A percentile compares a stretch with the other conserved stretches of the same genome.
Conservation (phyloP, 2,329 filamentous ascomycete species). For the Pyricularia sp. region DNA sequence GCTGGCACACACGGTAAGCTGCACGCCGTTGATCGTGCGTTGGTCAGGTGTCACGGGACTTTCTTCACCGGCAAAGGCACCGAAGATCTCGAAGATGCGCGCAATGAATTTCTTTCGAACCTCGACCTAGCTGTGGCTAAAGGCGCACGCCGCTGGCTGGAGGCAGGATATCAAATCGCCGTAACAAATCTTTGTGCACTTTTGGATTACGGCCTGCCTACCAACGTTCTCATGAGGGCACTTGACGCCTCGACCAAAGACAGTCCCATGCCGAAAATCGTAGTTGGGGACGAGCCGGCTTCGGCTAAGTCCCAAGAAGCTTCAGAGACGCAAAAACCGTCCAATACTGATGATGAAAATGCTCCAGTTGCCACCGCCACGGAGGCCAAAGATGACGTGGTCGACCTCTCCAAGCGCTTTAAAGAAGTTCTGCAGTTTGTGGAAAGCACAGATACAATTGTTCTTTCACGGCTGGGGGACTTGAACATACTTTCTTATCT, state of each 20-base stretch:
- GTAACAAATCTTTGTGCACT: conserved; percentile 41
- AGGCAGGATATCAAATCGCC: conserved; percentile 40
- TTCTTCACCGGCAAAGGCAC: conserved; percentile 41
- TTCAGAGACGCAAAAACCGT: neutral
- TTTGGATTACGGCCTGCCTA: conserved; percentile 37
- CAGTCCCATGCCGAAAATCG: neutral
- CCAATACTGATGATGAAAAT: conserved; percentile 6
- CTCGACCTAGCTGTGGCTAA: conserved; percentile 45
- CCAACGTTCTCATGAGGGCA: conserved; percentile 31
- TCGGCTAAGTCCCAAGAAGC: neutral
- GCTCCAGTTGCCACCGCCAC: conserved; percentile 4
- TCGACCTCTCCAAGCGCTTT: neutral
- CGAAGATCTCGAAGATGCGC: conserved; percentile 31
- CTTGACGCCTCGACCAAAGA: conserved; percentile 13
- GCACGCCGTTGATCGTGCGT: conserved; percentile 40
- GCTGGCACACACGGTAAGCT: conserved; percentile 12
- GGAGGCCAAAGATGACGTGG: conserved; percentile 7
- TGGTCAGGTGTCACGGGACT: conserved; percentile 51
- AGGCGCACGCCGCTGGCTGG: conserved; percentile 36
- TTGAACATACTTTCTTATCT: conserved; percentile 48
- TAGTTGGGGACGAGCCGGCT: neutral
- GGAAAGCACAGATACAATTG: conserved; percentile 29
- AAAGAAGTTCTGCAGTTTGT: conserved; percentile 20
- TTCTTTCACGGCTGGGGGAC: conserved; percentile 40
- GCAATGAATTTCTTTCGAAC: conserved; percentile 34